Evolutionary conservation across 495 filamentous ascomycete genomes (phyloP).

Genomic region (Hypoxylon rickii): DNA sequence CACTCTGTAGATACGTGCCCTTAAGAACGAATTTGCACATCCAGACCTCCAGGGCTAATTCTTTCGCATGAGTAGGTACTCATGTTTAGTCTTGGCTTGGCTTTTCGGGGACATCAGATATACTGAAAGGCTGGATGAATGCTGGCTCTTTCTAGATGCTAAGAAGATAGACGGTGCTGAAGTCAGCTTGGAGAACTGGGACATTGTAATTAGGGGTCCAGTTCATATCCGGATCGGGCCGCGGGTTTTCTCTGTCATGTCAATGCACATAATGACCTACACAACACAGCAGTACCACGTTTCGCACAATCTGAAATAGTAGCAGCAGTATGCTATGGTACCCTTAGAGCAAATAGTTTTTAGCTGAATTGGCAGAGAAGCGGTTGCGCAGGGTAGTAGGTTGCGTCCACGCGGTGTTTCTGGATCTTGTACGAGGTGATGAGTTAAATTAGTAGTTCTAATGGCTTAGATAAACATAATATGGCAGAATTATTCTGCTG

Average conservation of each 20-base stretch:
- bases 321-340: conserved; percentile 23
- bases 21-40: too few species aligned
- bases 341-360: conserved; percentile 20
- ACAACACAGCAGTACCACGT: conserved; percentile 34
- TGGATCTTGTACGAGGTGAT: conserved; percentile 37
- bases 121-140: too few species aligned
- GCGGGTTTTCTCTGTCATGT: conserved; percentile 24
- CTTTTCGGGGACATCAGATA: too few species aligned
- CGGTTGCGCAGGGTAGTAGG: conserved; percentile 25
- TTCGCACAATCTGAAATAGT: conserved; percentile 27
- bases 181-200: conserved; percentile 3
- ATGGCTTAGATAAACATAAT: background rate
- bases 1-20: too few species aligned
- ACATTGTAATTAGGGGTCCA: background rate
- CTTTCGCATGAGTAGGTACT: too few species aligned
- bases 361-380: conserved; percentile 18
- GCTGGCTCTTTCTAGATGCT: too few species aligned
- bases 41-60: too few species aligned
- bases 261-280: conserved; percentile 38
- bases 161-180: conserved; percentile 9
- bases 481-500: too few species aligned
- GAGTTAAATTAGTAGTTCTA: conserved; percentile 20
- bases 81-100: too few species aligned
- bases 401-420: conserved; percentile 28
- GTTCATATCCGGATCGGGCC: conserved; percentile 30